Evolutionary conservation across 108 stramenopile species (phyloP).

Genomic region (Nitzschia sp.): DNA sequence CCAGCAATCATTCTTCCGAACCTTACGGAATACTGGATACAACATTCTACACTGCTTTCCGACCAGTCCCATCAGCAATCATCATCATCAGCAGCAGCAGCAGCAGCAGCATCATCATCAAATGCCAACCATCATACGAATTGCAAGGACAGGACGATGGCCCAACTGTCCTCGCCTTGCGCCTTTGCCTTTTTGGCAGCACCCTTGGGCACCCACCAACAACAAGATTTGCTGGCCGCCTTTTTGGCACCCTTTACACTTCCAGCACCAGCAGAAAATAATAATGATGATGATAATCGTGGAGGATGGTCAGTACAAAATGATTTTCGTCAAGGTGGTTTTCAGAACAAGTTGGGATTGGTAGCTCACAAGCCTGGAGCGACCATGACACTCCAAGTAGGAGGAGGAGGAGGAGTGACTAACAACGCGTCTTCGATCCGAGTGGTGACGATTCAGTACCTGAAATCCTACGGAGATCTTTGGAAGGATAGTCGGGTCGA

Average conservation of each 20-base stretch:
- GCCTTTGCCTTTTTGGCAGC: constrained; percentile 37
- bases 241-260: constrained; percentile 41
- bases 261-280: no score
- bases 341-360: constrained; percentile 58
- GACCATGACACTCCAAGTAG: constrained; percentile 35
- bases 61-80: no score
- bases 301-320: constrained; percentile 52
- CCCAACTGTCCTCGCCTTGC: constrained; percentile 7
- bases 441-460: constrained; percentile 47
- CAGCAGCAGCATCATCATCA: background rate
- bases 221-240: constrained; percentile 24
- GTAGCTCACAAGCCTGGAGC: constrained; percentile 32
- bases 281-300: no score
- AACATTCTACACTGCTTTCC: no score
- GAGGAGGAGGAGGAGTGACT: background rate
- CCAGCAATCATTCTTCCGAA: constrained; percentile 4
- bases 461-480: constrained; percentile 64
- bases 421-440: constrained; percentile 21
- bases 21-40: background rate
- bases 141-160: background rate
- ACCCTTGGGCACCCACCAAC: constrained; percentile 26
- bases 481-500: constrained; percentile 47
- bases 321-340: constrained; percentile 44
- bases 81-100: background rate
- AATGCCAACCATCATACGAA: background rate